Percentiles rank a stretch among this genome's conserved stretches.
These are phyloP conservation scores for Cucurbita argyrosperma DNA, from an alignment of 306 rosid genomes.

Conservation along the genomic window DNA sequence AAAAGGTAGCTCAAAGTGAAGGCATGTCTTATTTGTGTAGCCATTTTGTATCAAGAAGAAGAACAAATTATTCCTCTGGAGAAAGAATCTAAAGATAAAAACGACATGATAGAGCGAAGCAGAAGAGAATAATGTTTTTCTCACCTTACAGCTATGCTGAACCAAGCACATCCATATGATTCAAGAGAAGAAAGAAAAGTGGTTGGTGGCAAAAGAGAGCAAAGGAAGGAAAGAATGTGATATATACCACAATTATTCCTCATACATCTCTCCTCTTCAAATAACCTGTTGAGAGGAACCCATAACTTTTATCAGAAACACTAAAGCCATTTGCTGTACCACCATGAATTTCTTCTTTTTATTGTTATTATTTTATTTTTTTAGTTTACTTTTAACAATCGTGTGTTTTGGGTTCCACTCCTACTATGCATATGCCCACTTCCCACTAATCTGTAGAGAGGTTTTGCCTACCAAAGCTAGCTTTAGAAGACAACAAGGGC, in stretches of 20 bases:
- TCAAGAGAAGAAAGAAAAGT: slow-evolving; percentile 54
- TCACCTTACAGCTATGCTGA: slow-evolving; percentile 44
- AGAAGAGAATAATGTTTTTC: slow-evolving; percentile 23
- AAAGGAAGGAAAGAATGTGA: slow-evolving; percentile 26
- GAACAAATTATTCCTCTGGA: neutral
- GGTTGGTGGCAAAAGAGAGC: slow-evolving; percentile 19
- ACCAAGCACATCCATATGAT: slow-evolving; percentile 45
- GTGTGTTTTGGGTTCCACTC: neutral
- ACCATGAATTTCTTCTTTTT: neutral
- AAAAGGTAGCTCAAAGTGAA: slow-evolving; percentile 5
- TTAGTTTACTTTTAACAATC: too few relatives aligned
- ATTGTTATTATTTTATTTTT: neutral
- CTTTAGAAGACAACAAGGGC: neutral
- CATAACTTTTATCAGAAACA: slow-evolving; percentile 39
- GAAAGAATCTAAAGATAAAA: slow-evolving; percentile 3
- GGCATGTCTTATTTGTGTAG: neutral
- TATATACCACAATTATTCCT: slow-evolving; percentile 46
- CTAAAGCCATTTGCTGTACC: slow-evolving; percentile 10
- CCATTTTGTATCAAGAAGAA: neutral
- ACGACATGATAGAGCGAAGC: slow-evolving; percentile 12
- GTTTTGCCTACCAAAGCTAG: neutral
- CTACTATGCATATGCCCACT: neutral
- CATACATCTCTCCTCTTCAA: slow-evolving; percentile 10
- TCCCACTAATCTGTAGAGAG: neutral
- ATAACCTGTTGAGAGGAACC: slow-evolving; percentile 13